Evolutionary conservation across 495 filamentous ascomycete genomes (phyloP).

Genomic region (Glutinoglossum americanum): DNA sequence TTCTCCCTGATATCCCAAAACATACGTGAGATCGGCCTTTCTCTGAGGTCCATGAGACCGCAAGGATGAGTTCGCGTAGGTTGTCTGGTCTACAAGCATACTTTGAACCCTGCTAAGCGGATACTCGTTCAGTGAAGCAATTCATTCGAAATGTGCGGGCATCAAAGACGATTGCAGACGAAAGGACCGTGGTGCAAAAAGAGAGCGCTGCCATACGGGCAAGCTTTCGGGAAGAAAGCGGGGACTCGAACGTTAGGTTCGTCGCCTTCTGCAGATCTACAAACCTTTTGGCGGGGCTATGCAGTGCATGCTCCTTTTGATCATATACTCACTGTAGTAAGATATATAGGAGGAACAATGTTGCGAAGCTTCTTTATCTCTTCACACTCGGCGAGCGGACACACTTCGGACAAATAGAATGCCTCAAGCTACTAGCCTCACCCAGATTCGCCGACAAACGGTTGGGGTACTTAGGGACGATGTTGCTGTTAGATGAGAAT

Average conservation of each 20-base stretch:
- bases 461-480: constrained; percentile 86
- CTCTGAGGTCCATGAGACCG: constrained; percentile 10
- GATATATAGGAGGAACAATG: constrained; percentile 72
- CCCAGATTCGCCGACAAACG: constrained; percentile 96
- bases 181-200: constrained; percentile 93
- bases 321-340: neutral
- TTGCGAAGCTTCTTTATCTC: constrained; percentile 91
- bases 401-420: constrained; percentile 99
- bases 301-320: neutral
- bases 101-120: neutral
- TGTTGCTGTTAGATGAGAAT: constrained; percentile 91
- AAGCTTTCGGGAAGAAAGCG: constrained; percentile 91
- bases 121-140: constrained; percentile 56
- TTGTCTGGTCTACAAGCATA: constrained; percentile 8
- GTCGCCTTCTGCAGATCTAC: constrained; percentile 10
- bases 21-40: neutral
- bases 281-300: constrained; percentile 3
- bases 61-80: constrained; percentile 45
- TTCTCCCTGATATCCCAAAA: neutral
- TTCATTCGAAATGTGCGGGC: constrained; percentile 98
- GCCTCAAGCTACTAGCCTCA: constrained; percentile 87
- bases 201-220: constrained; percentile 93
- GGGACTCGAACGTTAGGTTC: constrained; percentile 73
- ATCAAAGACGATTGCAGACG: constrained; percentile 95
- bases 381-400: constrained; percentile 97